Conservation (phyloP, 805 yeast species). For the Saccharomyces cerevisiae region DNA sequence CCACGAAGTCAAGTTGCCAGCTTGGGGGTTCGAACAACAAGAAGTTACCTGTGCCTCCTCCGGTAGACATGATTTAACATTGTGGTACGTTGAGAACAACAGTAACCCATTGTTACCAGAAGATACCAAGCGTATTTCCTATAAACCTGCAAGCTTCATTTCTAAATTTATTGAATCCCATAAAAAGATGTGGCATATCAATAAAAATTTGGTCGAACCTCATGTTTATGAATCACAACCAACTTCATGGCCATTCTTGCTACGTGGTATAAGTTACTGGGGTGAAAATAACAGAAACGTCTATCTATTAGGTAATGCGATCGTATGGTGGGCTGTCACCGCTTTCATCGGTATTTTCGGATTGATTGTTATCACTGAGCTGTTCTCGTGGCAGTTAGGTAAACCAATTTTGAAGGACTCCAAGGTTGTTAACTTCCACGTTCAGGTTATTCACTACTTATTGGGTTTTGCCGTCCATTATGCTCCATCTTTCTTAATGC, state of each 20-base stretch:
- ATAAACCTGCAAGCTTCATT: conserved; percentile 45
- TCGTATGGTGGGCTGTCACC: conserved; percentile 68
- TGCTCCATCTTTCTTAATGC: conserved; percentile 77
- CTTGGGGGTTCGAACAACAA: conserved; percentile 78
- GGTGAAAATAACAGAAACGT: conserved; percentile 44
- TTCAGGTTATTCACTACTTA: conserved; percentile 52
- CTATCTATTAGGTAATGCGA: conserved; percentile 71
- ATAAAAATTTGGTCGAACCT: conserved; percentile 57
- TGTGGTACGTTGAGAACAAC: conserved; percentile 73
- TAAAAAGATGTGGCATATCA: conserved; percentile 68
- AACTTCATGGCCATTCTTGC: conserved; percentile 62
- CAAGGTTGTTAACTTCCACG: conserved; percentile 54
- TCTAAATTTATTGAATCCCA: conserved; percentile 60
- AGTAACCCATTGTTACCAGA: conserved; percentile 39
- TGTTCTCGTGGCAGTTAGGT: conserved; percentile 60
- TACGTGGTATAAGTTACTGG: conserved; percentile 82
- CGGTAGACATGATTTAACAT: conserved; percentile 50
- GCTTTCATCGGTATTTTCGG: conserved; percentile 43
- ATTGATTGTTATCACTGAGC: conserved; percentile 36
- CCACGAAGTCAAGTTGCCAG: conserved; percentile 66
- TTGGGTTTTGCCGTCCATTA: conserved; percentile 69
- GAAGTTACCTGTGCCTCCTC: conserved; percentile 75
- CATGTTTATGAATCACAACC: conserved; percentile 71
- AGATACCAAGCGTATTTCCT: conserved; percentile 43
- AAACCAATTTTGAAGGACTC: conserved; percentile 42